Percentiles rank a stretch among this genome's conserved stretches.
These are phyloP conservation scores for Cordyceps militaris DNA, from an alignment of 2,329 filamentous ascomycete species.

Conservation along the genomic window DNA sequence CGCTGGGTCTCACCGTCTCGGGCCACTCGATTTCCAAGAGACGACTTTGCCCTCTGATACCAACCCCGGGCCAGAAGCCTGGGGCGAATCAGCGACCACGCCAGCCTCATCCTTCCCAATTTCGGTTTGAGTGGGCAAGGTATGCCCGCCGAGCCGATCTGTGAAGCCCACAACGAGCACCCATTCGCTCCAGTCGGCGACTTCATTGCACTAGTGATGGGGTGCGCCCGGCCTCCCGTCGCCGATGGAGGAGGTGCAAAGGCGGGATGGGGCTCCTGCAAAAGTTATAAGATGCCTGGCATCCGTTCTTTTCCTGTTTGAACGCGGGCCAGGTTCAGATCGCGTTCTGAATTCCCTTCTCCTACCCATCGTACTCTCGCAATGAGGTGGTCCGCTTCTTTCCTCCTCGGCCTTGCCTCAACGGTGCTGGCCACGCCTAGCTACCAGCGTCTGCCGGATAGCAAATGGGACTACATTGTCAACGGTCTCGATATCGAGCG, in stretches of 20 bases:
- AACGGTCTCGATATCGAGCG: slow-evolving; percentile 78
- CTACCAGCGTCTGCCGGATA: slow-evolving; percentile 60
- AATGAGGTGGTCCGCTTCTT: slow-evolving; percentile 9
- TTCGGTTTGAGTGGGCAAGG: neutral
- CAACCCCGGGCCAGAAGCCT: neutral
- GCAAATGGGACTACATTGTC: slow-evolving; percentile 85
- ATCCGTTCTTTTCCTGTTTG: neutral
- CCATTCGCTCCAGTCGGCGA: neutral
- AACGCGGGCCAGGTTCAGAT: neutral
- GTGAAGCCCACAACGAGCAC: neutral
- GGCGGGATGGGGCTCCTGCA: neutral
- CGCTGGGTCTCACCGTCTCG: neutral
- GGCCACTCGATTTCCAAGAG: neutral
- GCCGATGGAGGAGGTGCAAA: slow-evolving; percentile 8
- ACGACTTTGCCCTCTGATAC: neutral
- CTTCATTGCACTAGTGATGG: slow-evolving; percentile 4
- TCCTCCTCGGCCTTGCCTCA: slow-evolving; percentile 9
- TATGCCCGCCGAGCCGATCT: neutral
- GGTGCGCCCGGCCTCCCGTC: neutral
- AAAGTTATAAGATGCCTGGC: neutral
- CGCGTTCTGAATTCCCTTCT: neutral
- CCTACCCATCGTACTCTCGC: neutral
- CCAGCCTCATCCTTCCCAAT: slow-evolving; percentile 9
- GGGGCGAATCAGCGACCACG: neutral
- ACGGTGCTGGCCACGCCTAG: slow-evolving; percentile 6